Evolutionary conservation across 1,284 basidiomycete genomes (phyloP).

Genomic region (Xerocomus minutiporus): DNA sequence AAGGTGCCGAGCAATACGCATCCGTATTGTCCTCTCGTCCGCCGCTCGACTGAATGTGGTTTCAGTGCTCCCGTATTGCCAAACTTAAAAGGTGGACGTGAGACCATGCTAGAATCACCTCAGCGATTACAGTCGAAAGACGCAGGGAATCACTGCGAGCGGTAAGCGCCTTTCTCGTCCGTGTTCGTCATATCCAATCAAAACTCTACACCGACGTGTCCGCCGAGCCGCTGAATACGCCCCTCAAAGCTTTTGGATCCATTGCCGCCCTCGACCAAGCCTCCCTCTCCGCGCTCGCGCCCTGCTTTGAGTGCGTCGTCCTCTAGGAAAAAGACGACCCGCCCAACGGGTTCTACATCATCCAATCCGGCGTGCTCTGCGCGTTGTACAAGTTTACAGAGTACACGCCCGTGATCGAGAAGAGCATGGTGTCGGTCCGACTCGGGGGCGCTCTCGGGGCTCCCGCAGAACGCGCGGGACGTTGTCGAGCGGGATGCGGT

Average conservation of each 20-base stretch:
- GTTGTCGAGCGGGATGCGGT: conserved; percentile 73
- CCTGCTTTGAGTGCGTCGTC: conserved; percentile 70
- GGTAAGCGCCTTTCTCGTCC: conserved; percentile 36
- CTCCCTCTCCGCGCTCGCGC: conserved; percentile 53
- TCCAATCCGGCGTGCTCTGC: conserved; percentile 78
- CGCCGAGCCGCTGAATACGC: conserved; percentile 57
- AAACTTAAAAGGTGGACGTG: conserved; percentile 43
- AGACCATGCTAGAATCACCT: conserved; percentile 68
- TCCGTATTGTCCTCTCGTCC: too few relatives aligned
- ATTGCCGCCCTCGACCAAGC: conserved; percentile 51
- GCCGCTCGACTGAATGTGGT: not conserved
- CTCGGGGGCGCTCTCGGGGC: conserved; percentile 53
- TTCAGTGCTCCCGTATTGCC: conserved; percentile 51
- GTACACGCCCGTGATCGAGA: conserved; percentile 63
- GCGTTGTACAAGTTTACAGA: conserved; percentile 77
- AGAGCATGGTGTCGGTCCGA: conserved; percentile 85
- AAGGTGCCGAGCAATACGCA: too few relatives aligned
- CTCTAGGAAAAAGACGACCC: conserved; percentile 76
- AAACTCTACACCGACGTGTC: conserved; percentile 15
- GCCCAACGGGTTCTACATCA: conserved; percentile 81
- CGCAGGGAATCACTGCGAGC: conserved; percentile 62
- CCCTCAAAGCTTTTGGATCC: conserved; percentile 74
- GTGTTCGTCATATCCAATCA: not conserved
- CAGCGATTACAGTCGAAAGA: conserved; percentile 70
- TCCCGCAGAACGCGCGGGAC: conserved; percentile 81